Evolutionary conservation across 2,329 filamentous ascomycete species (phyloP).

Genomic region (Rhinocladiella similis): DNA sequence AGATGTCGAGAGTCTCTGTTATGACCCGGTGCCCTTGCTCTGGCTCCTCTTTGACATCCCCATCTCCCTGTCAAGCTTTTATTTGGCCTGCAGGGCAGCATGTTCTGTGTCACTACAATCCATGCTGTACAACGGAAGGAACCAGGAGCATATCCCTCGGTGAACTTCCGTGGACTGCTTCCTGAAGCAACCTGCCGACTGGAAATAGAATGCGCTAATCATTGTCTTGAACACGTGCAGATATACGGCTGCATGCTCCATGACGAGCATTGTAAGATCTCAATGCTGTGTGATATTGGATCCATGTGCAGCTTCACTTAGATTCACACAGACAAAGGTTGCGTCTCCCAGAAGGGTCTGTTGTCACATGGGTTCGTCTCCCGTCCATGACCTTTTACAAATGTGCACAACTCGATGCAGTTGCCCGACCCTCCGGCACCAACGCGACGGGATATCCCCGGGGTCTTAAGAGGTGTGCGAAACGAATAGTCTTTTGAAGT

Average conservation of each 20-base stretch:
- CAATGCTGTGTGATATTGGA: slow-evolving; percentile 3
- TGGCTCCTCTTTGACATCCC: not conserved
- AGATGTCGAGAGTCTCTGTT: not conserved
- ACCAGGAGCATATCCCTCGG: not conserved
- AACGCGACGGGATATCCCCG: slow-evolving; percentile 21
- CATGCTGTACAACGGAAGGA: not conserved
- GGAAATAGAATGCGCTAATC: slow-evolving; percentile 5
- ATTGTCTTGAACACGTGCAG: slow-evolving; percentile 1
- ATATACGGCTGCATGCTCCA: not conserved
- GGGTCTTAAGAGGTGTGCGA: slow-evolving; percentile 5
- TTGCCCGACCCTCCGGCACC: slow-evolving; percentile 21
- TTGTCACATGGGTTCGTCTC: not conserved
- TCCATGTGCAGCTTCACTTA: slow-evolving; percentile 2
- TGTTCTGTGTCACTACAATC: not conserved
- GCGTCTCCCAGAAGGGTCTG: not conserved
- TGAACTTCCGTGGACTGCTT: slow-evolving; percentile 1
- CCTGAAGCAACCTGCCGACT: not conserved
- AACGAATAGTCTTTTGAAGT: slow-evolving; percentile 12
- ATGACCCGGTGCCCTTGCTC: not conserved
- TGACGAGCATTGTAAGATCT: not conserved
- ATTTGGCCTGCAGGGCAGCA: not conserved
- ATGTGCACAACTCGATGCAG: slow-evolving; percentile 20
- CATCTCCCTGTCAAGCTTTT: not conserved
- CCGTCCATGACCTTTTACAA: slow-evolving; percentile 16
- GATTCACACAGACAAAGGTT: not conserved